Evolutionary conservation across 306 rosid species (phyloP), one percentile per base, ranked within the genome.

Genomic region (Comarum palustre): DNA sequence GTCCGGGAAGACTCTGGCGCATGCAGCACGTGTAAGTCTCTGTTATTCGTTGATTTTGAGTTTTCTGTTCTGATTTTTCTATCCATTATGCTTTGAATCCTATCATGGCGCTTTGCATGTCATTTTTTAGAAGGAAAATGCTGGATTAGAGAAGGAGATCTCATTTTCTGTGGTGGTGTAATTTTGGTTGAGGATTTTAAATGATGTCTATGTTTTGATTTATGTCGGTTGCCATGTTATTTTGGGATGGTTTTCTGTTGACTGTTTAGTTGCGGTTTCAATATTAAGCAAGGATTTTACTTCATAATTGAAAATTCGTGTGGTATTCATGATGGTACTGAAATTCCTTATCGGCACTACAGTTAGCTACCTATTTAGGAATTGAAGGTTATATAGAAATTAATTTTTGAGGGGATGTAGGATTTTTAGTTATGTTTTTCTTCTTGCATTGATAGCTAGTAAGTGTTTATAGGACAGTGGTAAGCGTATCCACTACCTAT

Each of bases 1-100:
- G 7, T 13, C 34, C 52, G 85, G 80, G 74, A n/a, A n/a, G 63
- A 9, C 73, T 59, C 61, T 7, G 71, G 38, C 43, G 50, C n/a
- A 81, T 83, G 73, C 85, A 42, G 62, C 61, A 50, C 74, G 43
- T 88, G 98, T 90, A 85, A 84, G 73, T 38, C 75, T 51, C 32
- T 22, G n/a, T 70, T 34, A 10, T 15, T 24, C 62, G 1, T 51
- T 69, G 2, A n/a, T 64, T 73, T 34, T 80, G 8, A 22, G 19
- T 22, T 41, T 42, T 41, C 46, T 29, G 60, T 12, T 5, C 3
- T 70, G 50, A 27, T 70, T 36, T 60, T 54, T 5, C 51, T 58
- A 25, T 47, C 11, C 41, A 34, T 55, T 27, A 12, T 60, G 64
- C n/a, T 27, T 14, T 59, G 20, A 58, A 58, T 58, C 38, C n/a